Conservation (phyloP, 2,329 filamentous ascomycete genomes). For the Monosporascus sp. region DNA sequence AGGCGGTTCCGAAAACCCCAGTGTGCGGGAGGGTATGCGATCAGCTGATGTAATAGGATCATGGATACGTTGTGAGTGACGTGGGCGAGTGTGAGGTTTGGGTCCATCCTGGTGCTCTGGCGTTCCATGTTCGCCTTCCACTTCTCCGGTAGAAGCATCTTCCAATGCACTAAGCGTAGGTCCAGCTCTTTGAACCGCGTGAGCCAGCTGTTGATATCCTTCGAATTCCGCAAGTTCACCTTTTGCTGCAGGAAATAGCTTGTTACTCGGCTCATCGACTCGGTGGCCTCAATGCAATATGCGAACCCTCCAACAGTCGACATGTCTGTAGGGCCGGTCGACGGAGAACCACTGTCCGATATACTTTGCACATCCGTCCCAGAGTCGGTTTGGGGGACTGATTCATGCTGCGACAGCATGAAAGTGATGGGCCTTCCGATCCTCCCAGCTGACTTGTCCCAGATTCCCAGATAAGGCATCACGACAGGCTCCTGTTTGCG, state of each 20-base stretch:
- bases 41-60: constrained; percentile 43
- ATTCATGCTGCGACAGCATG: constrained; percentile 14
- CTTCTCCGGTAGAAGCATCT: constrained; percentile 22
- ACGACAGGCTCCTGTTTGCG: constrained; percentile 32
- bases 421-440: constrained; percentile 36
- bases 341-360: neutral
- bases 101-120: constrained; percentile 36
- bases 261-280: constrained; percentile 39
- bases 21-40: constrained; percentile 36
- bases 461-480: constrained; percentile 42
- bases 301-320: constrained; percentile 40
- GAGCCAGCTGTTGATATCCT: constrained; percentile 39
- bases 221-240: constrained; percentile 33
- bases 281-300: constrained; percentile 42
- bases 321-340: constrained; percentile 25
- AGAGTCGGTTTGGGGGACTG: constrained; percentile 13
- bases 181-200: constrained; percentile 45
- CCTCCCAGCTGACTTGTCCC: constrained; percentile 34
- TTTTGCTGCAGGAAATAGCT: constrained; percentile 41
- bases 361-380: neutral
- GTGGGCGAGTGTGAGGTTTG: constrained; percentile 46
- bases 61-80: constrained; percentile 46
- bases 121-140: constrained; percentile 29
- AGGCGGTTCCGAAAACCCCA: constrained; percentile 29
- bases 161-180: constrained; percentile 37